Evolutionary conservation across 2,329 filamentous ascomycete genomes (phyloP).

Genomic region (Lachnellula cervina): DNA sequence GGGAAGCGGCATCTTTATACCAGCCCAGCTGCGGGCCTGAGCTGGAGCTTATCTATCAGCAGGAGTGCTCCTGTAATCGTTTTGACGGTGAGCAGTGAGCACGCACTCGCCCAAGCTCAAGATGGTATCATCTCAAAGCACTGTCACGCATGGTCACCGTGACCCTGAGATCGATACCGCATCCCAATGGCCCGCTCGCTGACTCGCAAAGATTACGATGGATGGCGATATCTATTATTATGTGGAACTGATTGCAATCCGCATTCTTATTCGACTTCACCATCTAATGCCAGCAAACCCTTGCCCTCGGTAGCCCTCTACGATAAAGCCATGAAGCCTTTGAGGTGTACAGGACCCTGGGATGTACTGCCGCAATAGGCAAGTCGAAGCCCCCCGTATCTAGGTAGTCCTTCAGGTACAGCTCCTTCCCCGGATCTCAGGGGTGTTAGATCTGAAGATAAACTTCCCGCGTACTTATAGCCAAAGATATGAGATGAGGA

Average conservation of each 20-base stretch:
- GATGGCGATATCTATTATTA: not conserved
- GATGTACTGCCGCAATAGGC: conserved; percentile 7
- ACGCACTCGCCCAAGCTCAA: not conserved
- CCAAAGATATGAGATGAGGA: not conserved
- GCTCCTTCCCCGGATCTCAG: not conserved
- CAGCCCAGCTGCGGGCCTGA: not conserved
- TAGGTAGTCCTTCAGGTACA: not conserved
- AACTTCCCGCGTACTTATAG: not conserved
- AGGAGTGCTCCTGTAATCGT: conserved; percentile 5
- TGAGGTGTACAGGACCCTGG: not conserved
- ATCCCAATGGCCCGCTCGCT: not conserved
- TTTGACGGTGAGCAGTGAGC: conserved; percentile 3
- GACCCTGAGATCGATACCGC: too few species aligned
- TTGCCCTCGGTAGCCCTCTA: not conserved
- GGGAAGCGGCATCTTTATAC: conserved; percentile 18
- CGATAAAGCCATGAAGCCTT: not conserved
- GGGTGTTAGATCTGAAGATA: not conserved
- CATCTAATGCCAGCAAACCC: not conserved
- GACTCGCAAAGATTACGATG: not conserved
- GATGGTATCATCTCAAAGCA: conserved; percentile 17
- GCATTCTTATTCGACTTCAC: conserved; percentile 14
- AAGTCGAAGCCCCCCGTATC: conserved; percentile 14
- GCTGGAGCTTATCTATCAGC: conserved; percentile 22
- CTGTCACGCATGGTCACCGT: conserved; percentile 14
- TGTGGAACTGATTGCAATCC: conserved; percentile 9